Evolutionary conservation across 2,329 filamentous ascomycete species (phyloP).

Genomic region (Didymella sp.): DNA sequence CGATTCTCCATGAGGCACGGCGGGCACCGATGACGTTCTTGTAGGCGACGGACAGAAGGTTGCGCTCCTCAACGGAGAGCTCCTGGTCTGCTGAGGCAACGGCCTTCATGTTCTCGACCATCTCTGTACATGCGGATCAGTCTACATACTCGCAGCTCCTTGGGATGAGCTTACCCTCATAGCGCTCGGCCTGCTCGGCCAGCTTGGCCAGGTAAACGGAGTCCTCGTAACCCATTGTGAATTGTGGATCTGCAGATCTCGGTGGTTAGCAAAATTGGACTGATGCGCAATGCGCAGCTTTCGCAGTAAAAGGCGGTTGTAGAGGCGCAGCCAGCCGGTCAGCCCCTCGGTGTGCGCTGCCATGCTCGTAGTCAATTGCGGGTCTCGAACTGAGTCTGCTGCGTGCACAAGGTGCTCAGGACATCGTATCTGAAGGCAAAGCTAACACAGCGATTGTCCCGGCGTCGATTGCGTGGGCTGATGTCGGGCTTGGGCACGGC

Average conservation of each 20-base stretch:
- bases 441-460: neutral
- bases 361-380: neutral
- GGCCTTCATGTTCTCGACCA: slow-evolving; percentile 99
- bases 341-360: slow-evolving; percentile 31
- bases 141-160: slow-evolving; percentile 10
- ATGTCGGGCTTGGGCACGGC: slow-evolving; percentile 22
- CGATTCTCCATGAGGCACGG: slow-evolving; percentile 97
- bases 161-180: slow-evolving; percentile 75
- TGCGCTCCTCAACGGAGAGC: slow-evolving; percentile 86
- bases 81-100: slow-evolving; percentile 80
- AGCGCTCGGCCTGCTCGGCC: slow-evolving; percentile 99
- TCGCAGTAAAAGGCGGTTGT: slow-evolving; percentile 20
- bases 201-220: slow-evolving; percentile 99
- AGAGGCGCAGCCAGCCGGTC: slow-evolving; percentile 22
- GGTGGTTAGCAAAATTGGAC: slow-evolving; percentile 35
- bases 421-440: neutral
- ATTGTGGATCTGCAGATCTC: slow-evolving; percentile 34
- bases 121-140: slow-evolving; percentile 67
- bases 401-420: neutral
- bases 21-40: slow-evolving; percentile 98
- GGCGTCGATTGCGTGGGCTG: slow-evolving; percentile 29
- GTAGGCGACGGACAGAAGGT: slow-evolving; percentile 96
- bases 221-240: slow-evolving; percentile 98
- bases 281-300: slow-evolving; percentile 21
- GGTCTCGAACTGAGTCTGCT: neutral